Conservation (phyloP, 2,329 filamentous ascomycete genomes). For the Dendrostoma leiphaemia region DNA sequence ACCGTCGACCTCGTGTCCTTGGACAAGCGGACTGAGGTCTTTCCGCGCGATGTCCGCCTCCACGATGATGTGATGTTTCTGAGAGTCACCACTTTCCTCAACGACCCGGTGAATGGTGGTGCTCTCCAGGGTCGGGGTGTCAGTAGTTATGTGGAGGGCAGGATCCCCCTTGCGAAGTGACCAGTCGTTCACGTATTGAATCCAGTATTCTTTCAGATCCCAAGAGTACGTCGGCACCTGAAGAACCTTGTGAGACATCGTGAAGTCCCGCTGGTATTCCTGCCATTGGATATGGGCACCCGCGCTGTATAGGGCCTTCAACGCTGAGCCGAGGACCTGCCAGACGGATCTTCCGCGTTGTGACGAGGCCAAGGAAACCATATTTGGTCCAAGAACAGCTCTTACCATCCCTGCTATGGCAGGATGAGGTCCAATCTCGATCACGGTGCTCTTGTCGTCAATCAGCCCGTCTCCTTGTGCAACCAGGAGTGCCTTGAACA, state of each 20-base stretch:
- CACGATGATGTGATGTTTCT: slow-evolving; percentile 45
- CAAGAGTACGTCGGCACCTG: slow-evolving; percentile 5
- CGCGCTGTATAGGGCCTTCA: not conserved
- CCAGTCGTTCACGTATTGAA: slow-evolving; percentile 13
- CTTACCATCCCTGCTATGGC: slow-evolving; percentile 68
- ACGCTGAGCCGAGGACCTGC: not conserved
- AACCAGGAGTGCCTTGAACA: slow-evolving; percentile 58
- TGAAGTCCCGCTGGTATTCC: slow-evolving; percentile 4
- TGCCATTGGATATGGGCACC: not conserved
- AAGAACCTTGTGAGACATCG: not conserved
- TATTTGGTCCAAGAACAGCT: slow-evolving; percentile 54
- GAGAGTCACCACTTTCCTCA: not conserved
- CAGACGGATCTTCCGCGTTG: slow-evolving; percentile 38
- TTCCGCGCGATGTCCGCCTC: slow-evolving; percentile 65
- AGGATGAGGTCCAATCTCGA: slow-evolving; percentile 74
- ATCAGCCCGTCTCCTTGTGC: slow-evolving; percentile 57
- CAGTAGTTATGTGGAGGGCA: slow-evolving; percentile 53
- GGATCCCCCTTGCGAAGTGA: slow-evolving; percentile 4
- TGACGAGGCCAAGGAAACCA: slow-evolving; percentile 57
- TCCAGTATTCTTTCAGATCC: slow-evolving; percentile 12
- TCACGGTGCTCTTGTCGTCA: slow-evolving; percentile 64
- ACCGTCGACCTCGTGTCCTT: slow-evolving; percentile 67
- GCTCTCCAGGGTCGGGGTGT: slow-evolving; percentile 22
- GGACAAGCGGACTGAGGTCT: slow-evolving; percentile 57
- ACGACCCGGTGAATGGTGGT: slow-evolving; percentile 3